These are phyloP conservation scores for Purpureocillium takamizusanense DNA, from an alignment of 2,329 filamentous ascomycete genomes.

Conservation along the genomic window DNA sequence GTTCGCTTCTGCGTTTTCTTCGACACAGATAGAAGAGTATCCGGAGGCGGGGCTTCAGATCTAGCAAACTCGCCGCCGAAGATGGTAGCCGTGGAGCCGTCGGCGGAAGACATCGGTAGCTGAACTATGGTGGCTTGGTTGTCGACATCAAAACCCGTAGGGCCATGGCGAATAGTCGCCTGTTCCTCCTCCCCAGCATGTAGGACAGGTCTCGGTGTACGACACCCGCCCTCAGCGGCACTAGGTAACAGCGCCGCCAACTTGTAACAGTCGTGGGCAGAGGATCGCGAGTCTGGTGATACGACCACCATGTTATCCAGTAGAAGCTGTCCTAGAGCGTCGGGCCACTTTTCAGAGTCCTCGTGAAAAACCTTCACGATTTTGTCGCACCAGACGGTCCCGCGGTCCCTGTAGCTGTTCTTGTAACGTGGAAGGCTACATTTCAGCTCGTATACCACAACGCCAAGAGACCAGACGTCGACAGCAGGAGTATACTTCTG, in stretches of 20 bases:
- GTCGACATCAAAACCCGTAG: neutral
- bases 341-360: neutral
- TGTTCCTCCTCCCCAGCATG: neutral
- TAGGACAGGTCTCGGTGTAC: neutral
- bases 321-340: constrained; percentile 1
- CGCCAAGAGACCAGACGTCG: neutral
- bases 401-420: neutral
- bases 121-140: neutral
- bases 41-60: constrained; percentile 1
- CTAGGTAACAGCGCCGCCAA: neutral
- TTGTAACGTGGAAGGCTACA: constrained; percentile 4
- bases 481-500: neutral
- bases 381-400: constrained; percentile 1
- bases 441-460: neutral
- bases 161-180: neutral
- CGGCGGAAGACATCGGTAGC: neutral
- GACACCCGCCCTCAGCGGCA: neutral
- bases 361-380: neutral
- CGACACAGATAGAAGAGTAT: neutral
- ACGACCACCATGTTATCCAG: constrained; percentile 1
- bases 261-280: neutral
- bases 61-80: neutral
- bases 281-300: constrained; percentile 2
- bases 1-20: neutral
- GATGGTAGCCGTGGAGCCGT: neutral